Conservation (phyloP, 768 basidiomycete genomes). For the Kwoniella sp. region DNA sequence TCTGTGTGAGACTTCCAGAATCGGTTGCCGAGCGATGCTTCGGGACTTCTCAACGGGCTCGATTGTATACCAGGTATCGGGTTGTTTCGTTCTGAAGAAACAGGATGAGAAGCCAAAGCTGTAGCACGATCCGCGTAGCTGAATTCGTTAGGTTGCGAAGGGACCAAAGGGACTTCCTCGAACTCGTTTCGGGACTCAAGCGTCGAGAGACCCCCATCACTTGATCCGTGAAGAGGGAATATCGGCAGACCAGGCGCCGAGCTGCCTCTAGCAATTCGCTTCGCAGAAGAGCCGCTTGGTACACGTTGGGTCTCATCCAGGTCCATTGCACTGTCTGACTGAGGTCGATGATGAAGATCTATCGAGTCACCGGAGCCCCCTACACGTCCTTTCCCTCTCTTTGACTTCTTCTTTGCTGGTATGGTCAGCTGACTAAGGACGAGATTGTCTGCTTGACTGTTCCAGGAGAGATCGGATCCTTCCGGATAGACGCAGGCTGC, state of each 20-base stretch:
- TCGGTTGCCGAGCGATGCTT: conserved; percentile 5
- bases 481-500: conserved; percentile 9
- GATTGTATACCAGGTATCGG: not conserved
- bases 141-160: not conserved
- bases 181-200: not conserved
- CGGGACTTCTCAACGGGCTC: conserved; percentile 1
- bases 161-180: not conserved
- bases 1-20: conserved; percentile 16
- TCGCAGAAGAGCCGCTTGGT: not conserved
- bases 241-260: not conserved
- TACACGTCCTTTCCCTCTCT: not conserved
- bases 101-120: conserved; percentile 14
- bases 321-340: not conserved
- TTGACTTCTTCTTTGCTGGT: not conserved
- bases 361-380: not conserved
- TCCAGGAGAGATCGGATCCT: conserved; percentile 4
- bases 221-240: not conserved
- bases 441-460: not conserved
- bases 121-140: not conserved
- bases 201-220: not conserved
- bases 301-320: not conserved
- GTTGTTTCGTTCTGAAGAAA: conserved; percentile 21
- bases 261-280: not conserved
- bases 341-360: not conserved
- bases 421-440: not conserved